A percentile compares a stretch with the other conserved stretches of the same genome.
Conservation (phyloP, 257 asterid species). For the Solanum infundibuliforme region DNA sequence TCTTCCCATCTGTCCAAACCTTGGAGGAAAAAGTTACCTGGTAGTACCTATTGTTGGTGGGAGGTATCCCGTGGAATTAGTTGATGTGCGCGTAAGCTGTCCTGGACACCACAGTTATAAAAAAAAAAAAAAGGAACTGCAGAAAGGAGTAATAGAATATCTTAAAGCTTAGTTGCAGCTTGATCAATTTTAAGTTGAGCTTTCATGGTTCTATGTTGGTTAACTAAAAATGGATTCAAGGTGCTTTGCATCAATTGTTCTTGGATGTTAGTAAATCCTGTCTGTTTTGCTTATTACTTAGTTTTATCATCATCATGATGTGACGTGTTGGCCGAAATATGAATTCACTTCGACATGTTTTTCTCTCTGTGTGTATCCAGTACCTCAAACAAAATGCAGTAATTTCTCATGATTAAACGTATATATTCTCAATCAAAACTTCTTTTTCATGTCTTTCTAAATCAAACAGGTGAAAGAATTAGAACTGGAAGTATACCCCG, state of each 20-base stretch:
- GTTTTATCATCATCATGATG: background rate
- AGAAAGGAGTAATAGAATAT: background rate
- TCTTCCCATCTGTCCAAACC: background rate
- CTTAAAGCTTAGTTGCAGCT: background rate
- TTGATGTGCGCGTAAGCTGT: background rate
- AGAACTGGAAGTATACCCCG: slow-evolving; percentile 83
- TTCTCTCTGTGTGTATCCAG: background rate
- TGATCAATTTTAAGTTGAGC: background rate
- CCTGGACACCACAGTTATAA: background rate
- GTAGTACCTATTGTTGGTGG: background rate
- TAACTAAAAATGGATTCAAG: background rate
- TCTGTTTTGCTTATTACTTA: background rate
- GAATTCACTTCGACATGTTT: background rate
- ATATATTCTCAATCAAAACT: background rate
- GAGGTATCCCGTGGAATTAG: background rate
- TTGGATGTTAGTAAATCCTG: background rate
- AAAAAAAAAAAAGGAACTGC: background rate
- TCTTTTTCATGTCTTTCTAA: background rate
- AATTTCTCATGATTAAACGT: background rate
- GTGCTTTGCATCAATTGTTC: background rate
- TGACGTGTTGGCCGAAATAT: background rate
- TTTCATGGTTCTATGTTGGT: background rate
- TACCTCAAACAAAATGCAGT: background rate
- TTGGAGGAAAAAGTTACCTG: background rate
- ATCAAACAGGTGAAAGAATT: slow-evolving; percentile 74